phyloP scores from a whole-genome alignment of 371 early-diverging fungal genomes.

The Neoconidiobolus thromboides region DNA sequence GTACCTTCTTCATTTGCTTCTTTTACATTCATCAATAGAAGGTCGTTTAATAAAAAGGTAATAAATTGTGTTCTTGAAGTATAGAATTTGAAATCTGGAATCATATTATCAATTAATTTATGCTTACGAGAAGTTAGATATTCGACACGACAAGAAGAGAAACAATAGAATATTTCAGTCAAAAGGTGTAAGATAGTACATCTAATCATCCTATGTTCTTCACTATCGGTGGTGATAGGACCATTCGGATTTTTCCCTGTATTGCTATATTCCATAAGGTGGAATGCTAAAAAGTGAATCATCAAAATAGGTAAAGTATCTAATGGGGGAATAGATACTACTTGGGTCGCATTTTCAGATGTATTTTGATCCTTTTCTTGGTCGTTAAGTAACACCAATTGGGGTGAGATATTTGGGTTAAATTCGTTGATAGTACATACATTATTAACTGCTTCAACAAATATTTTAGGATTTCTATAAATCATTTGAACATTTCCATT shows the following conservation, averaged over 20 bases:
- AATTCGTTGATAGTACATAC: slow-evolving; percentile 41
- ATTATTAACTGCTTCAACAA: slow-evolving; percentile 40
- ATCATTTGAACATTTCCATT: slow-evolving; percentile 50
- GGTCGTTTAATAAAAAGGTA: slow-evolving; percentile 32
- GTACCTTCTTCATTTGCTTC: background rate
- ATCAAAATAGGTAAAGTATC: background rate
- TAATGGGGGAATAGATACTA: background rate
- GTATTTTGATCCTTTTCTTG: background rate
- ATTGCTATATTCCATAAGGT: no score
- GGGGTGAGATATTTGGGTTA: slow-evolving; percentile 27
- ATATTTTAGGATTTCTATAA: slow-evolving; percentile 48
- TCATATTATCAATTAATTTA: slow-evolving; percentile 18
- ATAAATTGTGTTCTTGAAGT: slow-evolving; percentile 17
- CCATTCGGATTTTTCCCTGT: no score
- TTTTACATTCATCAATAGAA: slow-evolving; percentile 32
- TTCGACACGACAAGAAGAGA: slow-evolving; percentile 60
- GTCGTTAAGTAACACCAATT: slow-evolving; percentile 20
- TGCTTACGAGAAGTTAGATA: slow-evolving; percentile 21
- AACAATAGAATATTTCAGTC: slow-evolving; percentile 66
- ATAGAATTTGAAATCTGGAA: background rate
- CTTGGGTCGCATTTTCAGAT: background rate
- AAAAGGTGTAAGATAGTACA: slow-evolving; percentile 72
- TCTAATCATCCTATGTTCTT: slow-evolving; percentile 23
- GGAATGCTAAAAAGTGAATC: background rate
- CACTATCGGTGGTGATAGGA: no score